Evolutionary conservation across 129 eudicot genomes (phyloP).

Genomic region (Solidago caesia): DNA sequence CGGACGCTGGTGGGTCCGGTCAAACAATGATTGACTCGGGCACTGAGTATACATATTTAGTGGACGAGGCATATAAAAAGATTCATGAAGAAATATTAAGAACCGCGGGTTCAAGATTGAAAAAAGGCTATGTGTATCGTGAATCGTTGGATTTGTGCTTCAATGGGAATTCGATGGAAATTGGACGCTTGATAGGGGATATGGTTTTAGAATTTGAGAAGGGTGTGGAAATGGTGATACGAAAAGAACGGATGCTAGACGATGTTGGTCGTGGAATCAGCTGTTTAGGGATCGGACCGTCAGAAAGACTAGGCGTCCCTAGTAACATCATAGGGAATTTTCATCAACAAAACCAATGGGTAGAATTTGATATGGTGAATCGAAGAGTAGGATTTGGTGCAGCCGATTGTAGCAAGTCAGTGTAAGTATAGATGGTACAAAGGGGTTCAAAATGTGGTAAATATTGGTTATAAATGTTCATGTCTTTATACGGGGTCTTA

Average conservation of each 20-base stretch:
- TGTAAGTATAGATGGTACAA: constrained; percentile 21
- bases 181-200: constrained; percentile 68
- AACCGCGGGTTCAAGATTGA: constrained; percentile 46
- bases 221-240: constrained; percentile 50
- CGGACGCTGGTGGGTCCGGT: constrained; percentile 70
- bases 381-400: constrained; percentile 73
- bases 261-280: constrained; percentile 72
- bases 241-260: constrained; percentile 45
- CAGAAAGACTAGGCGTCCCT: constrained; percentile 53
- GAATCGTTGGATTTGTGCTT: constrained; percentile 76
- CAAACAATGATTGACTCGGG: constrained; percentile 87
- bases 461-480: constrained; percentile 26
- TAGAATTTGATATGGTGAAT: constrained; percentile 67
- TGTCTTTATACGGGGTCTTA: constrained; percentile 21
- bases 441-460: constrained; percentile 28
- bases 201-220: constrained; percentile 58
- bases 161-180: constrained; percentile 43
- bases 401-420: constrained; percentile 73
- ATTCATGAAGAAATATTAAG: constrained; percentile 43
- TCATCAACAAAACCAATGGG: constrained; percentile 85
- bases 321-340: constrained; percentile 82
- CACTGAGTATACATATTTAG: constrained; percentile 65
- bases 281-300: constrained; percentile 75
- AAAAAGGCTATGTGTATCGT: constrained; percentile 54
- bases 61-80: constrained; percentile 58